Percentiles rank a stretch among this genome's conserved stretches.
These are phyloP conservation scores for Monosporascus sp. DNA, from an alignment of 2,329 filamentous ascomycete species.

Conservation along the genomic window DNA sequence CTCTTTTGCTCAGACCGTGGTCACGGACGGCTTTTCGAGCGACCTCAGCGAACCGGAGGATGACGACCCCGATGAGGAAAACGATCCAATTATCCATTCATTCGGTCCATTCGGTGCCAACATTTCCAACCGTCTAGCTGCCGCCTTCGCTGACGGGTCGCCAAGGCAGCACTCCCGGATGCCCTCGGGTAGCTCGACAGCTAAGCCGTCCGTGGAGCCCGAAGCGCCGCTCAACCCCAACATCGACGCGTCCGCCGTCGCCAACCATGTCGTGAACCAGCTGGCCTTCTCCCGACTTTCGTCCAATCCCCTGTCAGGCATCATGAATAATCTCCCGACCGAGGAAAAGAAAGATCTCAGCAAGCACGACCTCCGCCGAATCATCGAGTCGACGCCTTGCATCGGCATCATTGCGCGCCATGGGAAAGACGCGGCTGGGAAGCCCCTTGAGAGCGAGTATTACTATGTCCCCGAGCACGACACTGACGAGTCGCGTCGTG, in stretches of 20 bases:
- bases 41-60: slow-evolving; percentile 57
- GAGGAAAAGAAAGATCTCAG: slow-evolving; percentile 55
- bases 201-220: slow-evolving; percentile 18
- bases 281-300: slow-evolving; percentile 90
- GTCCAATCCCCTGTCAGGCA: slow-evolving; percentile 83
- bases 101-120: slow-evolving; percentile 89
- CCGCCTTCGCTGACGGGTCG: slow-evolving; percentile 61
- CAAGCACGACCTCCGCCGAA: slow-evolving; percentile 58
- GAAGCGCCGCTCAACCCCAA: slow-evolving; percentile 24
- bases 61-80: slow-evolving; percentile 83
- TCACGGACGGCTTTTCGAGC: slow-evolving; percentile 50
- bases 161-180: slow-evolving; percentile 42
- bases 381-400: slow-evolving; percentile 70
- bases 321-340: slow-evolving; percentile 77
- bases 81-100: slow-evolving; percentile 86
- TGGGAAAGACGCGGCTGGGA: slow-evolving; percentile 94
- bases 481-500: slow-evolving; percentile 67
- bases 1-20: slow-evolving; percentile 45
- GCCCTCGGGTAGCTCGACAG: slow-evolving; percentile 15
- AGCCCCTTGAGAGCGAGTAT: slow-evolving; percentile 90
- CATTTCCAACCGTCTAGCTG: slow-evolving; percentile 74
- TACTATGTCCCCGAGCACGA: slow-evolving; percentile 93
- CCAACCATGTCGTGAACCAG: slow-evolving; percentile 91
- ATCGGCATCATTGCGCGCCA: slow-evolving; percentile 84
- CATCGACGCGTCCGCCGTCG: slow-evolving; percentile 44